Evolutionary conservation across 768 basidiomycete species (phyloP), one percentile per base, ranked within the genome.

Genomic region (Lentinus brumalis): DNA sequence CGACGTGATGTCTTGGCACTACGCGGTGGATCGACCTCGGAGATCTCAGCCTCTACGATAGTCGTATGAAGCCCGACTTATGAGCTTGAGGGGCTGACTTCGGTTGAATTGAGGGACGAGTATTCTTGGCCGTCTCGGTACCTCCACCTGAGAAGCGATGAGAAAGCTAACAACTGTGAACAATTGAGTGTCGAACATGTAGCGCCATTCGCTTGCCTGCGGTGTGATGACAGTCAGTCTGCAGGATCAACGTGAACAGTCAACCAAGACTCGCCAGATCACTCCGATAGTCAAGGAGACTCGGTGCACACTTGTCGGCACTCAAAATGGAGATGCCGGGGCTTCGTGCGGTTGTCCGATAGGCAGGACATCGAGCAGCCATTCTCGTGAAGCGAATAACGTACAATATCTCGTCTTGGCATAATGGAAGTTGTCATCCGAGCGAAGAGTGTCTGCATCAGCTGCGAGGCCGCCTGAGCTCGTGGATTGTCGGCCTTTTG

Each of bases 371-470:
- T 40, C 49, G 52, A 52, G 26, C 29, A 12, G 26, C 45, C 42
- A 45, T 56, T 54, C 44, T 54, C 15, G 41, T 53, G 49, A 21
- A 39, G 21, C 53, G 21, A 54, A 21, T 42, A 29, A n/a, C 59
- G 59, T 40, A 38, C 29, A 32, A 38, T 12, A 15, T 5, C 5
- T 21, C 35, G 60, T 42, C 58, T 57, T 61, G 55, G 55, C 54
- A 45, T 42, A 56, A 61, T 61, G 60, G 60, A 61, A 61, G 55
- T 35, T 35, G 31, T 47, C 35, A 44, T 31, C 49, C 18, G 42
- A 6, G 7, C 40, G 41, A 32, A 58, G 31, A n/a, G 16, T 29
- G 42, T 45, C 50, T 29, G 44, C 55, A 40, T 57, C 55, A 50
- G 47, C 49, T 41, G 47, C 59, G 21, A 46, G 12, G 35, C 42